These are phyloP conservation scores for Gillenia trifoliata DNA, from an alignment of 306 rosid species.

Conservation along the genomic window DNA sequence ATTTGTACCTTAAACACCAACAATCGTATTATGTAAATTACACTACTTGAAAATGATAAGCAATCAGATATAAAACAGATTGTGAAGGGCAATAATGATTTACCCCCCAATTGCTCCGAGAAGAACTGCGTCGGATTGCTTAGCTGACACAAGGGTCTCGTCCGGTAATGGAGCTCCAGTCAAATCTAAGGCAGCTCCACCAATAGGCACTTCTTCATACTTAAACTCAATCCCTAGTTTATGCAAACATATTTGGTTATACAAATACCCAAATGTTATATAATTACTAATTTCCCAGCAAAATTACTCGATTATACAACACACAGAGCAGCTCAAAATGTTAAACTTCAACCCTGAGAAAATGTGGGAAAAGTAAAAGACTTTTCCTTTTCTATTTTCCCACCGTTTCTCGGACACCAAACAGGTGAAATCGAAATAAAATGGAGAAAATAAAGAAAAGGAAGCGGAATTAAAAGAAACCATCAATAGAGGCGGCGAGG, in stretches of 20 bases:
- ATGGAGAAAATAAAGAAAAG: not conserved
- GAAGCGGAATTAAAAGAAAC: conserved; percentile 16
- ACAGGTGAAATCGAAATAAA: not conserved
- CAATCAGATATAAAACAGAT: not conserved
- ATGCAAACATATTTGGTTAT: not conserved
- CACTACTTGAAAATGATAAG: not conserved
- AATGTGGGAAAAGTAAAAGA: not conserved
- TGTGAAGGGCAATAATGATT: not conserved
- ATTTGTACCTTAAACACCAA: conserved; percentile 51
- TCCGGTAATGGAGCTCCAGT: conserved; percentile 84
- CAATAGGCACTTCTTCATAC: conserved; percentile 68
- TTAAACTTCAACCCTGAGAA: not conserved
- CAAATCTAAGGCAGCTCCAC: conserved; percentile 87
- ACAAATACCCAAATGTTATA: not conserved
- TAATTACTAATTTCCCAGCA: not conserved
- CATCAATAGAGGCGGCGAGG: conserved; percentile 64
- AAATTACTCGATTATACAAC: not conserved
- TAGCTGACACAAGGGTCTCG: conserved; percentile 62
- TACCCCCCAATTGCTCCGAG: conserved; percentile 96
- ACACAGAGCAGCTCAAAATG: not conserved
- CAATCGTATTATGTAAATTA: not conserved
- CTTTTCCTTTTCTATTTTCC: not conserved
- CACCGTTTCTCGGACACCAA: not conserved
- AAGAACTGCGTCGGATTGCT: conserved; percentile 75
- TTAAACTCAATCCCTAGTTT: conserved; percentile 56